These are phyloP conservation scores for Lachancea meyersii DNA, from an alignment of 805 yeast genomes.

Conservation along the genomic window DNA sequence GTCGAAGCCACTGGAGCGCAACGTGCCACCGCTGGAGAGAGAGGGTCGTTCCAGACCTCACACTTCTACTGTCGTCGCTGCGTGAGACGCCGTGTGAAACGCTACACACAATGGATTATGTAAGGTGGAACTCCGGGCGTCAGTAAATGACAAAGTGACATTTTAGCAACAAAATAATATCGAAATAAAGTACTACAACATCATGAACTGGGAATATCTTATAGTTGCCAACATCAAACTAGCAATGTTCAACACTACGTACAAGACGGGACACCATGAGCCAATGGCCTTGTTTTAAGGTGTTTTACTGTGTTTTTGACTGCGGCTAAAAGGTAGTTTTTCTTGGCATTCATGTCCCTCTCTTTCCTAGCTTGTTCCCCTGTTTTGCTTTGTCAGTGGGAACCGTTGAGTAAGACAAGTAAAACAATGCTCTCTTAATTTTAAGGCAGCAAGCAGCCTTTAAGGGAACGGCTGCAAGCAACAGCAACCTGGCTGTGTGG, in stretches of 20 bases:
- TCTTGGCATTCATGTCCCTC: neutral
- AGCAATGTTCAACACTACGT: no score
- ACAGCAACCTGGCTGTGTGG: conserved; percentile 9
- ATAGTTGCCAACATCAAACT: no score
- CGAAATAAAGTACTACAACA: no score
- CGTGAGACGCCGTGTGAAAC: no score
- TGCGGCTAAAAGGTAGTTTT: neutral
- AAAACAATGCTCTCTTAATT: no score
- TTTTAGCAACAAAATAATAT: no score
- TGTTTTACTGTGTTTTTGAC: neutral
- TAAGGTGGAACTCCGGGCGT: neutral
- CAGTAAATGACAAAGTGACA: neutral
- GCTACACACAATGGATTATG: no score
- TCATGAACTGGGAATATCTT: no score
- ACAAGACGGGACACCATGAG: no score
- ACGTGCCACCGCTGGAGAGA: conserved; percentile 72
- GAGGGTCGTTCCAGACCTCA: conserved; percentile 52
- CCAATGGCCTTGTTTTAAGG: no score
- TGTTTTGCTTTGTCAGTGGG: neutral
- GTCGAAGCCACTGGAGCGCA: conserved; percentile 42
- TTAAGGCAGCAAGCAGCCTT: neutral
- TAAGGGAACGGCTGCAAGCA: no score
- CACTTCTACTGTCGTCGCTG: conserved; percentile 9
- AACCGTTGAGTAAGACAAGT: neutral
- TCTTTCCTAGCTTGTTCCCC: no score